Evolutionary conservation across 768 basidiomycete species (phyloP), one percentile per base, ranked within the genome.

Genomic region (Russula earlei): DNA sequence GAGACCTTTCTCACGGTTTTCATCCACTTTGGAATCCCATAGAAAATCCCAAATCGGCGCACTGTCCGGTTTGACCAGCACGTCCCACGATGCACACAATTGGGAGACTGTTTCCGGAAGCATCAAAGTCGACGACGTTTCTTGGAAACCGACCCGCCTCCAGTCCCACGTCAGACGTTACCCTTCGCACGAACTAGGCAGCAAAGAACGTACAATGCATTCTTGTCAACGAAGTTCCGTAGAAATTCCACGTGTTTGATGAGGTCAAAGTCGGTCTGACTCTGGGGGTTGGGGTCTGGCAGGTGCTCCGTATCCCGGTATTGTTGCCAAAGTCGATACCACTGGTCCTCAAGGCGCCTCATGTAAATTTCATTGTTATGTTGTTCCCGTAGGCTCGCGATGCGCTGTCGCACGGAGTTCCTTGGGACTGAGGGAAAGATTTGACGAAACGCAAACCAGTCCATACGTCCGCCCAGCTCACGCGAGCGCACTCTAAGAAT

Each of bases 401-500:
- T 67, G 19, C 84, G 83, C 60, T 82, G 81, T 5, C 89, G 81
- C 19, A 90, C 81, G 4, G 81, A 83, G 62, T 85, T 85, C 54
- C 79, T 74, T 9, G 81, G 79, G n/a, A 88, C 79, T 15, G 81
- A 79, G 2, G 85, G 86, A 67, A 94, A 93, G 9, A 91, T 80
- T 65, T 88, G 84, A 55, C 82, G 81, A 49, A 91, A 75, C 8
- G 85, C 85, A 15, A 74, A 76, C 75, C 85, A 85, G 61, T 89
- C 84, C 49, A 87, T 73, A 54, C 81, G 77, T 33, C 78, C 71
- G 15, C 75, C 67, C 55, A 72, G 33, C 20, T 58, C 66, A 37
- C 87, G 78, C 64, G 85, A 87, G 15, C 94, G 85, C 34, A 85
- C 85, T 62, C 80, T 80, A 55, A 97, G 80, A 60, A 98, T 84